These are phyloP conservation scores for Chrysosporium queenslandicum DNA, from an alignment of 2,329 filamentous ascomycete species.

Conservation along the genomic window DNA sequence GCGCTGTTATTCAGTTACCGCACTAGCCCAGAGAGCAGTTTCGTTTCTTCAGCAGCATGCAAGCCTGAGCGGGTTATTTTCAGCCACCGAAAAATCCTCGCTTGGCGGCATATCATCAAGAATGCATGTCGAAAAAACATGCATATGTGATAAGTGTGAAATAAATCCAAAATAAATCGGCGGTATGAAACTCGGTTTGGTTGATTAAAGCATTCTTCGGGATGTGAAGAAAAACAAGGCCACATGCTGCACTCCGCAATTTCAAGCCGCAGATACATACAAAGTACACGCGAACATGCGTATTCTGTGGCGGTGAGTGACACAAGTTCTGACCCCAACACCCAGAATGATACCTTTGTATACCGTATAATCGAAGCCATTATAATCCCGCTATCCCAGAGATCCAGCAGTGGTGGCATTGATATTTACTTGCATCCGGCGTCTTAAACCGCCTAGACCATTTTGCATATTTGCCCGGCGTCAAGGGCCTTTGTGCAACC, in stretches of 20 bases:
- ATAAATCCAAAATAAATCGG: background rate
- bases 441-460: background rate
- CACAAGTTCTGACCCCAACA: slow-evolving; percentile 1
- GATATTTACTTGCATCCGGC: background rate
- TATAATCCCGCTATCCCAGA: background rate
- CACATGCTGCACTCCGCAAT: slow-evolving; percentile 13
- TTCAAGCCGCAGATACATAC: slow-evolving; percentile 6
- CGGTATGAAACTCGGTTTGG: background rate
- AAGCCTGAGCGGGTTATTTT: background rate
- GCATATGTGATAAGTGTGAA: background rate
- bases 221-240: background rate
- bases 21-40: no score
- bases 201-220: background rate
- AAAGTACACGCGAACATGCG: slow-evolving; percentile 7
- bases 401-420: background rate
- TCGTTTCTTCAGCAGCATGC: slow-evolving; percentile 3
- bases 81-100: background rate
- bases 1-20: background rate
- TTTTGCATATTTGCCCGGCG: slow-evolving; percentile 6
- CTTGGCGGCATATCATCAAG: background rate
- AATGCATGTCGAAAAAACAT: background rate
- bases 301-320: slow-evolving; percentile 12
- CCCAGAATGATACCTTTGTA: background rate
- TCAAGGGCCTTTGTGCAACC: background rate
- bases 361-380: slow-evolving; percentile 6